A percentile compares a stretch with the other conserved stretches of the same genome.
Evolutionary conservation across 306 rosid species (phyloP).

Genomic region (Begonia fuchsioides): DNA sequence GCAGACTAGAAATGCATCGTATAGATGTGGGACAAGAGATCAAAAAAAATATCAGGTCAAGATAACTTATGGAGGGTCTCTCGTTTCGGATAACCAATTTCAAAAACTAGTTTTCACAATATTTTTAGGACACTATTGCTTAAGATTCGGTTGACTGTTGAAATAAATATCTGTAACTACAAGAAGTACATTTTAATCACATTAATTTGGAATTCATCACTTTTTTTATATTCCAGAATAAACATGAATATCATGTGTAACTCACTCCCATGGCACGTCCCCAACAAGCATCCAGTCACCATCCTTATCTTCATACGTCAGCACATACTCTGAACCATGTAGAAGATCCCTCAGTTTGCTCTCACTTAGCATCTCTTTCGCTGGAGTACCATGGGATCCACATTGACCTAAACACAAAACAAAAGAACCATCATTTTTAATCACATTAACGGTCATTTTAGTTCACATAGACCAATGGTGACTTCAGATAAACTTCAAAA

Average conservation of each 20-base stretch:
- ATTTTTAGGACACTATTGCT: too few species aligned
- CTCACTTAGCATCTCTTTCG: conserved; percentile 68
- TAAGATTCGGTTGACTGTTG: too few species aligned
- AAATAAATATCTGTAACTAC: too few species aligned
- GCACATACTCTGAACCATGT: conserved; percentile 90
- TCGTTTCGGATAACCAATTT: too few species aligned
- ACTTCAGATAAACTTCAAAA: too few species aligned
- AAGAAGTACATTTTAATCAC: too few species aligned
- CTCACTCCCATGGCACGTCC: conserved; percentile 98
- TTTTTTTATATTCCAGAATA: conserved; percentile 2
- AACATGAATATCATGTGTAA: neutral
- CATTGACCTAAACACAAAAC: conserved; percentile 53
- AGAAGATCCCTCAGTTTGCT: conserved; percentile 90
- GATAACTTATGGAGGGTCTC: too few species aligned
- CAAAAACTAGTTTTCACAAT: neutral
- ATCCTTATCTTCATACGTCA: conserved; percentile 83
- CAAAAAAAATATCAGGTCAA: too few species aligned
- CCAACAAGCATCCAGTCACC: conserved; percentile 99
- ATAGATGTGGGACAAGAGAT: neutral
- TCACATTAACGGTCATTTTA: too few species aligned
- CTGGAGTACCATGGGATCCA: conserved; percentile 73
- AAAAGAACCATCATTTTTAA: conserved; percentile 4
- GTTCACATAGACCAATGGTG: too few species aligned
- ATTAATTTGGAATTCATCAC: neutral
- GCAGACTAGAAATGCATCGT: neutral